Evolutionary conservation across 1,139 yeast genomes (phyloP).

Genomic region (Fermentozyma sake): DNA sequence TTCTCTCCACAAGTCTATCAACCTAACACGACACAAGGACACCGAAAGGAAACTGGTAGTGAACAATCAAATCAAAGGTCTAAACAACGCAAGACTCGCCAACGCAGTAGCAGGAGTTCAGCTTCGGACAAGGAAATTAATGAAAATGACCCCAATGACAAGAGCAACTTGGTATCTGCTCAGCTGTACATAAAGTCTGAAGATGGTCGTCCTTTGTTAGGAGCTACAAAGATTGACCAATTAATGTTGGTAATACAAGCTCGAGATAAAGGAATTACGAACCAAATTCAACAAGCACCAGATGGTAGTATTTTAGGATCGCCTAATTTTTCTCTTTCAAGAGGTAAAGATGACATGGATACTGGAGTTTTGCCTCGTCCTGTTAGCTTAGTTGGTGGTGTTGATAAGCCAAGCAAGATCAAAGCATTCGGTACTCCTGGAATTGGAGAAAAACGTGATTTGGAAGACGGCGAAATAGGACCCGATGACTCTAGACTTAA

Average conservation of each 20-base stretch:
- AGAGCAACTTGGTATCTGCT: slow-evolving; percentile 35
- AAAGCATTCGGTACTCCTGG: slow-evolving; percentile 1
- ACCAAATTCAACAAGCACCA: slow-evolving; percentile 54
- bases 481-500: slow-evolving; percentile 18
- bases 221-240: slow-evolving; percentile 86
- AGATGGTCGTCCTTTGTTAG: slow-evolving; percentile 66
- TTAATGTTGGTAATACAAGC: slow-evolving; percentile 89
- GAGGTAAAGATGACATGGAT: slow-evolving; percentile 18
- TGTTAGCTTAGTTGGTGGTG: slow-evolving; percentile 75
- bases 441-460: slow-evolving; percentile 12
- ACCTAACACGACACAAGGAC: slow-evolving; percentile 2
- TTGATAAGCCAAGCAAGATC: slow-evolving; percentile 57
- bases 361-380: slow-evolving; percentile 51
- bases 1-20: slow-evolving; percentile 1
- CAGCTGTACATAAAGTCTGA: slow-evolving; percentile 46
- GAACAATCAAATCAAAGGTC: neutral
- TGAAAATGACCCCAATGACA: slow-evolving; percentile 4
- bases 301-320: slow-evolving; percentile 53
- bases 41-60: neutral
- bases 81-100: slow-evolving; percentile 1
- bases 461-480: slow-evolving; percentile 16
- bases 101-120: slow-evolving; percentile 1
- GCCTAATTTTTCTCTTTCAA: slow-evolving; percentile 12
- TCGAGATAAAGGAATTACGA: slow-evolving; percentile 65
- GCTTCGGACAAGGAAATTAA: slow-evolving; percentile 1